Conservation (phyloP, 176 grass and related monocot genomes). For the Aegilops speltoides region DNA sequence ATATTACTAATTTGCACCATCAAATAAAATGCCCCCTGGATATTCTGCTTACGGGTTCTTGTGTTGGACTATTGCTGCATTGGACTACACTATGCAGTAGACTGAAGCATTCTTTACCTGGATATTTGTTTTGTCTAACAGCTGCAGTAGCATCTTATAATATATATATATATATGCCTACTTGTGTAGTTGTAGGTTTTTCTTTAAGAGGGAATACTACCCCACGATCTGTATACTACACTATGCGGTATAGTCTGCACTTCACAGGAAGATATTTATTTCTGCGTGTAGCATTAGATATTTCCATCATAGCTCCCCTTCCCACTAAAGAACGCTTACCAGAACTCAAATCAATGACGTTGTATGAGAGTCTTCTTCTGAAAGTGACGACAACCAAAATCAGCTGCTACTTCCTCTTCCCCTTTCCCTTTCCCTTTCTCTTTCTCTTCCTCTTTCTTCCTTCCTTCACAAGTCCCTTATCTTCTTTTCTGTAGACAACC, state of each 20-base stretch:
- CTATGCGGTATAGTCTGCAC: not conserved
- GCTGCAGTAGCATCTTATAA: no score
- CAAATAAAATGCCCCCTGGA: not conserved
- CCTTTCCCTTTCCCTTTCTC: no score
- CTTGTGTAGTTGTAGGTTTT: not conserved
- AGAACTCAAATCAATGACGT: not conserved
- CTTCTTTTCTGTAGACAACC: not conserved
- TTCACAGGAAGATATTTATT: not conserved
- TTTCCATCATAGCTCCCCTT: not conserved
- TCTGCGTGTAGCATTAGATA: not conserved
- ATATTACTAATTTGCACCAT: no score
- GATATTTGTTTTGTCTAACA: no score
- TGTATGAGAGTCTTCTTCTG: slow-evolving; percentile 37
- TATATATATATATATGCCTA: no score
- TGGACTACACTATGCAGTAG: no score
- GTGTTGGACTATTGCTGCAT: no score
- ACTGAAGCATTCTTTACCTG: no score
- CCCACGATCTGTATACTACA: not conserved
- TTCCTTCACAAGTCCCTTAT: not conserved
- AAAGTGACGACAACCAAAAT: slow-evolving; percentile 13
- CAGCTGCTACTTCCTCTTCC: not conserved
- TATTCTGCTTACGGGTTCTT: not conserved
- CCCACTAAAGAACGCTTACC: not conserved
- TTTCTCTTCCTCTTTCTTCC: not conserved
- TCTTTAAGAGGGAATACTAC: not conserved